Evolutionary conservation across 2,329 filamentous ascomycete species (phyloP).

Genomic region (Alternaria sp.): DNA sequence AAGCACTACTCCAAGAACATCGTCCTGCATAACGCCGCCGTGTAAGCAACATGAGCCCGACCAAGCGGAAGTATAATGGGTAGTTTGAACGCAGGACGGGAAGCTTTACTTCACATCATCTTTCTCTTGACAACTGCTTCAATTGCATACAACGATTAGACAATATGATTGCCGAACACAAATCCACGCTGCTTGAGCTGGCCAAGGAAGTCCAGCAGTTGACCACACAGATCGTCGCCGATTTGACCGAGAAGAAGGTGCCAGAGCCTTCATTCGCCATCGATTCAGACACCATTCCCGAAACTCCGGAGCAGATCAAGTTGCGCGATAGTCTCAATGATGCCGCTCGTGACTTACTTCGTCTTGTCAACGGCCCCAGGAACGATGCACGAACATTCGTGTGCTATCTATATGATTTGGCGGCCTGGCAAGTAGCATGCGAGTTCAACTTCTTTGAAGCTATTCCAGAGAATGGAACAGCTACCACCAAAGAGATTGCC

Average conservation of each 20-base stretch:
- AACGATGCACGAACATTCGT: slow-evolving; percentile 19
- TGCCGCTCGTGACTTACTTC: slow-evolving; percentile 26
- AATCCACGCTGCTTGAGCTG: slow-evolving; percentile 17
- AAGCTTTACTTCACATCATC: neutral
- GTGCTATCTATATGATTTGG: slow-evolving; percentile 23
- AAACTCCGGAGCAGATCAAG: slow-evolving; percentile 12
- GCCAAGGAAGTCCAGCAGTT: slow-evolving; percentile 18
- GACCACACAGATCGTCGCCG: slow-evolving; percentile 14
- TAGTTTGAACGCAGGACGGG: neutral
- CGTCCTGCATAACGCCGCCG: neutral
- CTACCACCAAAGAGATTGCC: slow-evolving; percentile 16
- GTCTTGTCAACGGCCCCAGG: slow-evolving; percentile 26
- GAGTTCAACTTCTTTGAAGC: slow-evolving; percentile 24
- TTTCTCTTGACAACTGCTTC: neutral
- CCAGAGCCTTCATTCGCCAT: slow-evolving; percentile 20
- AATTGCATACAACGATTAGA: neutral
- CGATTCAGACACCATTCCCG: slow-evolving; percentile 10
- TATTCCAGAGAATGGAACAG: slow-evolving; percentile 14
- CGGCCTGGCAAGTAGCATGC: slow-evolving; percentile 28
- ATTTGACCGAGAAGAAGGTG: slow-evolving; percentile 11
- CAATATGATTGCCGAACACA: slow-evolving; percentile 10
- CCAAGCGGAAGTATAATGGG: neutral
- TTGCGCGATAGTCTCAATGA: slow-evolving; percentile 24
- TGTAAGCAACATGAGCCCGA: neutral
- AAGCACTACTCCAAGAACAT: neutral